These are phyloP conservation scores for Groenewaldozyma tartarivorans DNA, from an alignment of 805 yeast species.

Conservation along the genomic window DNA sequence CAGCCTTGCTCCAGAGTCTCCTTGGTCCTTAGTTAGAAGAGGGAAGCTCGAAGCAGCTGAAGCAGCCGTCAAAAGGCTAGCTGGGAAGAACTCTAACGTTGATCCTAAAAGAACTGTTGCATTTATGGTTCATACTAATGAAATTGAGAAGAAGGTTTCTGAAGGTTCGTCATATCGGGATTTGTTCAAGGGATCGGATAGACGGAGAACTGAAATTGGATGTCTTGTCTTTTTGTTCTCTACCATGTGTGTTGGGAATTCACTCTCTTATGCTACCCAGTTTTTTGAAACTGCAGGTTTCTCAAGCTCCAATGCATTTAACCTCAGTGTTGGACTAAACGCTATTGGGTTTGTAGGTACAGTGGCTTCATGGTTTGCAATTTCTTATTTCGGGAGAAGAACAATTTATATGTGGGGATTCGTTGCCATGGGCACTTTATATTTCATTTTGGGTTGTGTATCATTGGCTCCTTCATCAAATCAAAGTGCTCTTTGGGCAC, in stretches of 20 bases:
- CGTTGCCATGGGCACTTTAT: slow-evolving; percentile 25
- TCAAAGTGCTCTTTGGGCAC: slow-evolving; percentile 36
- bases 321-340: slow-evolving; percentile 39
- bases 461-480: slow-evolving; percentile 2
- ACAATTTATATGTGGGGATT: slow-evolving; percentile 26
- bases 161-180: slow-evolving; percentile 11
- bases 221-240: slow-evolving; percentile 37
- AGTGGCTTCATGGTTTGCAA: slow-evolving; percentile 11
- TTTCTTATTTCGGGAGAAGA: slow-evolving; percentile 16
- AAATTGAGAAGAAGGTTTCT: slow-evolving; percentile 10
- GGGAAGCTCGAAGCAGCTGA: slow-evolving; percentile 36
- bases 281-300: slow-evolving; percentile 37
- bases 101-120: slow-evolving; percentile 12
- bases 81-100: slow-evolving; percentile 13
- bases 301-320: slow-evolving; percentile 29
- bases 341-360: slow-evolving; percentile 38
- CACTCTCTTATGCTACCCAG: slow-evolving; percentile 32
- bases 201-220: slow-evolving; percentile 29
- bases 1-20: slow-evolving; percentile 44
- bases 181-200: slow-evolving; percentile 10
- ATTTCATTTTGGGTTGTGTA: slow-evolving; percentile 30
- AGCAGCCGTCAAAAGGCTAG: slow-evolving; percentile 29
- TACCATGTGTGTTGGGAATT: slow-evolving; percentile 30
- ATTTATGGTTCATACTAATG: slow-evolving; percentile 29
- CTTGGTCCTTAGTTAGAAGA: slow-evolving; percentile 44